Evolutionary conservation across 2,329 filamentous ascomycete species (phyloP).

Genomic region (Aspergillus vadensis): DNA sequence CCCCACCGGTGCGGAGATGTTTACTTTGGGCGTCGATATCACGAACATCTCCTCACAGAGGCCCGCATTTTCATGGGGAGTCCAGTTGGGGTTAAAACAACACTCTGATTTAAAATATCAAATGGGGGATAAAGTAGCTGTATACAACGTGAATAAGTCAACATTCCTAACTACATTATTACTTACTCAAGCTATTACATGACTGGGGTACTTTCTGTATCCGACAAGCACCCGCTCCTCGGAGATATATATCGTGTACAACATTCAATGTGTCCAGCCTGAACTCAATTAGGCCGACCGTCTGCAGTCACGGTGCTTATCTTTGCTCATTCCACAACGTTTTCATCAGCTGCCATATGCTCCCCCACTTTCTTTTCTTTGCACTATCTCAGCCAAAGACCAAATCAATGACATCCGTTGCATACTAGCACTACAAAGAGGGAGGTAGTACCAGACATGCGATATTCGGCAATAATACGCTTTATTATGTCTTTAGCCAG

Average conservation of each 20-base stretch:
- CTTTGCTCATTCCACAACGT: background rate
- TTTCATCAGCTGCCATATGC: background rate
- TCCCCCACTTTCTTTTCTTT: background rate
- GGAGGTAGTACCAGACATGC: background rate
- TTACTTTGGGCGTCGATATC: constrained; percentile 8
- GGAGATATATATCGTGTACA: background rate
- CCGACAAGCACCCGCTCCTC: background rate
- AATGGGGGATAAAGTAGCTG: background rate
- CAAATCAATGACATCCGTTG: background rate
- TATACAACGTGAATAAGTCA: background rate
- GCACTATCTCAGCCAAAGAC: background rate
- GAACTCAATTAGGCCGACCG: background rate
- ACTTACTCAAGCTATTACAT: no score
- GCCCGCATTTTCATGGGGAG: background rate
- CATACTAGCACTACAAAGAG: background rate
- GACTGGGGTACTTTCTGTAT: no score
- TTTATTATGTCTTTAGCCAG: background rate
- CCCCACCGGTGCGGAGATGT: constrained; percentile 28
- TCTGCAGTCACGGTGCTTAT: background rate
- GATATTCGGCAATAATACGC: no score
- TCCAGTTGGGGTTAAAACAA: background rate
- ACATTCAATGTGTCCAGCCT: background rate
- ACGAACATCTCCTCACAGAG: constrained; percentile 12
- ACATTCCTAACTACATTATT: background rate
- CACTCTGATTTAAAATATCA: background rate